Evolutionary conservation across 805 yeast species (phyloP), one percentile per base, ranked within the genome.

Genomic region (Saturnispora hagleri): DNA sequence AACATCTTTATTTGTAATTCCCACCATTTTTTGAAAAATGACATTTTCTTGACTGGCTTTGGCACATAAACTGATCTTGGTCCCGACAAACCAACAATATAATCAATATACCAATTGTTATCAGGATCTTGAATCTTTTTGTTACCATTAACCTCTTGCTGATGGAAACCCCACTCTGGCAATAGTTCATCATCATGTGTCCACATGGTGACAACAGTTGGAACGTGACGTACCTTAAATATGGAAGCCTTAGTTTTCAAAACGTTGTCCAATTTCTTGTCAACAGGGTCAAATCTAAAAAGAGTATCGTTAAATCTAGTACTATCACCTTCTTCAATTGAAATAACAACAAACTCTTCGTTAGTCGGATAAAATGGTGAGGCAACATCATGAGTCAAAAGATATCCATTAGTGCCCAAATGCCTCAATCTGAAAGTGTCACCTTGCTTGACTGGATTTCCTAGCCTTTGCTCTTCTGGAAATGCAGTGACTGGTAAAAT

Each of bases 111-210:
- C 99, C 99, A 93, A 22, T 75, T 69, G 63, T 86, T 88, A 50
- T 80, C 78, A 13, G 73, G 58, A 46, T 86, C 95, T 36, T 67
- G 77, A 20, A 84, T 65, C 65, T 88, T 84, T 67, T 93, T 93
- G 73, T 86, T 88, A 64, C 99, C 99, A 65, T 93, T 89, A 53
- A 93, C 89, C 71, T 93, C 99, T 65, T 84, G 89, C 66, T 93
- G 98, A 50, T 73, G 71, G 65, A 81, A 86, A 1, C 86, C 99
- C 99, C 99, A 93, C 15, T 88, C 97, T 18, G 99, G 99, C 53
- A 93, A 78, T 43, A 80, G 65, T 53, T 77, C 82, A 62, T 87
- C 96, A 60, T 83, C 76, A 62, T 88, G 96, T 5, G 97, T 85
- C 95, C 96, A 90, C 80, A 93, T 77, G 18, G 96, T 91, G 44